Evolutionary conservation across 2,329 filamentous ascomycete genomes (phyloP), one percentile per base, ranked within the genome.

Genomic region (Fusarium sp.): DNA sequence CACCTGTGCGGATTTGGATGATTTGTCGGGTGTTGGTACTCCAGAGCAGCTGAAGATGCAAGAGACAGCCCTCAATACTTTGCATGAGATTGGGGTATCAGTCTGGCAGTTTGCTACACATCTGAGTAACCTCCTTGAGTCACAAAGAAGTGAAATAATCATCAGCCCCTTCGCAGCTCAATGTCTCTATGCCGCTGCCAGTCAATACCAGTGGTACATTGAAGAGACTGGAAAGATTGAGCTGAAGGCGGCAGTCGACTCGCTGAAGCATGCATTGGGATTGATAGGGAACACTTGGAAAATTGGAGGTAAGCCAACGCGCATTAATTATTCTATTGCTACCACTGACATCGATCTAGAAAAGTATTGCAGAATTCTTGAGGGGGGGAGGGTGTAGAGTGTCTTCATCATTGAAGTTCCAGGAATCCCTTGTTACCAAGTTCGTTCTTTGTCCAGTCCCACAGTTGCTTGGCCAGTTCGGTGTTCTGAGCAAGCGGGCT

Each of bases 31-130:
- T 25, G 62, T 64, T 8, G 57, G 62, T 2, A 60, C 54, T n/a
- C 57, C 56, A 27, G 62, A 57, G 33, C 62, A 64, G 31, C 34
- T 64, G 2, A 60, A 27, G 16, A 60, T 64, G 42, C 62, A 64
- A 36, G 20, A 61, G 23, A 6, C 23, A n/a, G 36, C 56, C 13
- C 38, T 61, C 11, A 25, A 18, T 2, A 54, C 56, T 4, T 27
- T 64, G 13, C 57, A 61, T 29, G 57, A 64, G 4, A 27, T 64
- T 31, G 50, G 62, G 6, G 23, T 7, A 2, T 38, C 36, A 3
- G 36, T 44, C 2, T 61, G 62, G 56, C 50, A 50, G 3, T 56
- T 57, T 34, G 62, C 62, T 9, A 61, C 57, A 11, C 16, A 50
- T 7, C 10, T 60, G 14, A 10, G 29, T 3, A 6, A 11, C 3